These are phyloP conservation scores for Yamadazyma diospyri DNA, from an alignment of 1,139 yeast genomes.

Conservation along the genomic window DNA sequence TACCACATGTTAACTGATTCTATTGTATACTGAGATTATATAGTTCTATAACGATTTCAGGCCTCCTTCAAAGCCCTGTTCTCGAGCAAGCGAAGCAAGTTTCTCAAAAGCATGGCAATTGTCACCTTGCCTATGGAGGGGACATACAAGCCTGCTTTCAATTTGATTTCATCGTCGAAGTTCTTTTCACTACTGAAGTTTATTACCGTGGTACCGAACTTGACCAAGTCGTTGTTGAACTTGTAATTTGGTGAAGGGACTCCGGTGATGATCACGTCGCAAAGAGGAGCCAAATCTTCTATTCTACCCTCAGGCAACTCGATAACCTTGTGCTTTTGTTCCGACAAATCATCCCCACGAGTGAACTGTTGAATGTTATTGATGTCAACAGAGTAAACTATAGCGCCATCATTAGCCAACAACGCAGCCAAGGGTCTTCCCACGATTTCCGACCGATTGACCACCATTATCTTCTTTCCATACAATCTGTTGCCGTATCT, in stretches of 20 bases:
- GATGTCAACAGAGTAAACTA: constrained; percentile 87
- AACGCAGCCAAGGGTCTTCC: constrained; percentile 97
- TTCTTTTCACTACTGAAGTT: constrained; percentile 89
- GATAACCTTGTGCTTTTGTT: constrained; percentile 78
- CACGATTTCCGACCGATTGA: constrained; percentile 92
- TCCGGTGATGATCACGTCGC: constrained; percentile 94
- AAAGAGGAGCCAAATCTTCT: constrained; percentile 63
- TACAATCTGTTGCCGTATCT: constrained; percentile 89
- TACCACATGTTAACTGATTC: too few relatives aligned
- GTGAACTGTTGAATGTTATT: constrained; percentile 88
- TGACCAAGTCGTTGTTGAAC: constrained; percentile 76
- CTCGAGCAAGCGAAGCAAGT: constrained; percentile 73
- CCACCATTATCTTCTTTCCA: constrained; percentile 87
- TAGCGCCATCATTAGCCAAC: constrained; percentile 95
- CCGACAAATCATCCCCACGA: constrained; percentile 85
- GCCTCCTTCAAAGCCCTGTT: constrained; percentile 41
- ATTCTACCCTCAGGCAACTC: constrained; percentile 54
- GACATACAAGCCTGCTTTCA: constrained; percentile 84
- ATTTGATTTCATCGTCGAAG: constrained; percentile 75
- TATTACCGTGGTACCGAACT: constrained; percentile 86
- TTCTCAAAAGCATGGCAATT: constrained; percentile 87
- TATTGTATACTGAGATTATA: too few relatives aligned
- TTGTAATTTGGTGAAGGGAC: constrained; percentile 83
- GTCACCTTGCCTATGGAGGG: constrained; percentile 97
- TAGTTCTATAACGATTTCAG: too few relatives aligned